Evolutionary conservation across 768 basidiomycete genomes (phyloP).

Genomic region (Neoboletus brunneissimus): DNA sequence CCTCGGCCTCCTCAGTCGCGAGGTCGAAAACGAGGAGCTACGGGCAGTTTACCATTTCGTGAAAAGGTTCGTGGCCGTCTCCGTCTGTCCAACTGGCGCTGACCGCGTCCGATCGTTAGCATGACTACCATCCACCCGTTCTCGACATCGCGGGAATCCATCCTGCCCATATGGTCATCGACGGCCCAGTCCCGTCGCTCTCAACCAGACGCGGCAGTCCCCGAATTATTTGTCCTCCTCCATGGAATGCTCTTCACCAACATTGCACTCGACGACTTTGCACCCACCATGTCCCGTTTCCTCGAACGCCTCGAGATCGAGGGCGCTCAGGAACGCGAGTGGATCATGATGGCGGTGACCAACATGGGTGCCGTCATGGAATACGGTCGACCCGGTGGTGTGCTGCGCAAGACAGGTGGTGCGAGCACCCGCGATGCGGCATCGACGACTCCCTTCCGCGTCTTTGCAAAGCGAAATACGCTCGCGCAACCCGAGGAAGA

Average conservation of each 20-base stretch:
- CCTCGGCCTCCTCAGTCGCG: conserved; percentile 81
- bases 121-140: conserved; percentile 92
- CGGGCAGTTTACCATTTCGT: conserved; percentile 89
- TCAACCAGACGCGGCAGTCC: conserved; percentile 65
- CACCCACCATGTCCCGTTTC: conserved; percentile 75
- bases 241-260: conserved; percentile 98
- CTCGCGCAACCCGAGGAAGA: conserved; percentile 32
- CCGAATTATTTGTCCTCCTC: conserved; percentile 85
- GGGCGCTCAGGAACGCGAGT: conserved; percentile 77
- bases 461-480: conserved; percentile 48
- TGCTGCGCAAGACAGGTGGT: conserved; percentile 63
- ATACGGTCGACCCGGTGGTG: conserved; percentile 74
- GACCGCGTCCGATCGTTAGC: conserved; percentile 40
- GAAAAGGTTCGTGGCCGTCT: conserved; percentile 66
- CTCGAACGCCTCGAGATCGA: conserved; percentile 85
- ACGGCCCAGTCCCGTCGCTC: conserved; percentile 61
- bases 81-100: background rate
- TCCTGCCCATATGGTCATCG: conserved; percentile 84
- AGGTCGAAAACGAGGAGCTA: conserved; percentile 78
- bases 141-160: conserved; percentile 81
- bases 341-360: conserved; percentile 94
- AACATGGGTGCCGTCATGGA: conserved; percentile 83
- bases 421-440: conserved; percentile 38
- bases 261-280: conserved; percentile 91
- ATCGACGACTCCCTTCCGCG: conserved; percentile 40